Evolutionary conservation across 805 yeast species (phyloP), one percentile per base, ranked within the genome.

Genomic region (Priceomyces fermenticarens): DNA sequence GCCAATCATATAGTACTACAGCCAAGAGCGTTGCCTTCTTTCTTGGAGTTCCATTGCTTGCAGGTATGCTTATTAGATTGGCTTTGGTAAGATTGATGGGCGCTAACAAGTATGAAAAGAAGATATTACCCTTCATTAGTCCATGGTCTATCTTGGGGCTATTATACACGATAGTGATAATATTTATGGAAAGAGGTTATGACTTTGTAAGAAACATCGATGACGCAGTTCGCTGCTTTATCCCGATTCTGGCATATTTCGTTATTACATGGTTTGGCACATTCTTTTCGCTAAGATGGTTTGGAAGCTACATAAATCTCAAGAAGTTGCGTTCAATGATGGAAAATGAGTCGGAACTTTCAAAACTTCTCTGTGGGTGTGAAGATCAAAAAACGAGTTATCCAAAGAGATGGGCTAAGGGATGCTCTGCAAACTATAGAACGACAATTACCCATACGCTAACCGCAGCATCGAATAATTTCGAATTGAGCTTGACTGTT

Each of bases 391-490:
- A 32, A 10, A 11, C 25, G 3, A 45, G 49, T 15, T 28, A 35
- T n/a, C 32, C 31, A 4, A 28, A 29, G 2, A 55, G 51, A 41
- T 60, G 65, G 56, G 46, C 41, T 26, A 41, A 34, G 10, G 48
- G 55, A 20, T 70, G 77, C 47, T 47, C 60, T 32, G 75, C 76
- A 6, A 53, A 48, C 32, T 78, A 75, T 51, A 48, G 57, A 6
- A 60, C 62, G 26, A 68, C 70, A 4, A 57, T 69, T 27, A 73
- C 81, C 11, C 83, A 78, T 46, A 62, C 76, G 9, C 78, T 78
- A 49, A 75, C 81, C 3, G 80, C 81, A 10, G 75, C 82, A 1
- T 73, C 80, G 4, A 78, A 78, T 52, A 78, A 78, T 52, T 78
- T 78, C 48, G 83, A 78, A 52, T 60, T 78, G 32, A 73, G 80